Evolutionary conservation across 352 stramenopile species (phyloP).

Genomic region (Globisporangium uncinulatum): DNA sequence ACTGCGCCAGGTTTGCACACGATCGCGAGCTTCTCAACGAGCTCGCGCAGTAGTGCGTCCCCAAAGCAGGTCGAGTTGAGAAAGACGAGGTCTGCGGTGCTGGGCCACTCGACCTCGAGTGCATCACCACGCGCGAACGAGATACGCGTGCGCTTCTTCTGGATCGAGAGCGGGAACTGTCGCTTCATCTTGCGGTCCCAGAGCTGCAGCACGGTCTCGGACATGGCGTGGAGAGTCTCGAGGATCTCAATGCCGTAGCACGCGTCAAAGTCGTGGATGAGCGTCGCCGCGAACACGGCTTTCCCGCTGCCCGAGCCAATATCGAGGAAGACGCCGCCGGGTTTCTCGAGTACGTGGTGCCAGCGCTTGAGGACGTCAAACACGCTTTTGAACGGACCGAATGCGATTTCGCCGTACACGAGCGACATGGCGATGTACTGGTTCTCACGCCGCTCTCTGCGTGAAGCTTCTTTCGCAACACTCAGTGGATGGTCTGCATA

Average conservation of each 20-base stretch:
- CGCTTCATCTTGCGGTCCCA: conserved; percentile 61
- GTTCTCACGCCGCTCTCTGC: conserved; percentile 41
- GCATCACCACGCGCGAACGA: conserved; percentile 70
- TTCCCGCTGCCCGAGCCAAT: conserved; percentile 86
- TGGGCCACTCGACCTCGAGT: conserved; percentile 61
- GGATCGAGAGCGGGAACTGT: conserved; percentile 32
- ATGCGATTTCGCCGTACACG: conserved; percentile 89
- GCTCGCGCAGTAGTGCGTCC: conserved; percentile 44
- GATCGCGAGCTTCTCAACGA: conserved; percentile 37
- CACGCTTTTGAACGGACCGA: conserved; percentile 67
- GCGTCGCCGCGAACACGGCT: conserved; percentile 76
- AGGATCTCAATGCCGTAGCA: conserved; percentile 87
- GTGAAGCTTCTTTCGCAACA: conserved; percentile 33
- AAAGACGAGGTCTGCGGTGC: conserved; percentile 65
- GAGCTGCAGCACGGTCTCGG: conserved; percentile 34
- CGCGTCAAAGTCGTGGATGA: conserved; percentile 84
- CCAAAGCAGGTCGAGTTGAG: conserved; percentile 90
- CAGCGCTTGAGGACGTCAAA: conserved; percentile 54
- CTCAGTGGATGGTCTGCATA: conserved; percentile 38
- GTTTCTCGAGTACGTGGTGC: conserved; percentile 52
- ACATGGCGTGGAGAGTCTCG: conserved; percentile 59
- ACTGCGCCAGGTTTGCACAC: conserved; percentile 50
- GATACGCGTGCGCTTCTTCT: conserved; percentile 71
- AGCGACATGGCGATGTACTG: conserved; percentile 65
- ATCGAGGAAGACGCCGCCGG: conserved; percentile 80